A percentile compares a stretch with the other conserved stretches of the same genome.
Evolutionary conservation across 2,329 filamentous ascomycete species (phyloP).

Genomic region (Penicillium sp.): DNA sequence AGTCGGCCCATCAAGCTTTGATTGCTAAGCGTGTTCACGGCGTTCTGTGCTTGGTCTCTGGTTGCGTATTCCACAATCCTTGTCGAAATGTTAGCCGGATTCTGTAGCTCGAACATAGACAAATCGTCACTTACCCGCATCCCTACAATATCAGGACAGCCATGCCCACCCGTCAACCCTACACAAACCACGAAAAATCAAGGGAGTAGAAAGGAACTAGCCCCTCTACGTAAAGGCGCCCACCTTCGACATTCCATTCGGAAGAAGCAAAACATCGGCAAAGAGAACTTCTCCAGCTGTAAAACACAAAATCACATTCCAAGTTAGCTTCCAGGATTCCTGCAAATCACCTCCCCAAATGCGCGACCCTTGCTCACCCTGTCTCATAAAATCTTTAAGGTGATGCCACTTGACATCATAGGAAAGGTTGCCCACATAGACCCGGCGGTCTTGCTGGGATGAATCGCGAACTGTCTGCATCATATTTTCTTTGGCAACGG

Average conservation of each 20-base stretch:
- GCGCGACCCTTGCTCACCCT: slow-evolving; percentile 66
- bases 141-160: slow-evolving; percentile 92
- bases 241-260: slow-evolving; percentile 99
- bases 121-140: slow-evolving; percentile 80
- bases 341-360: slow-evolving; percentile 22
- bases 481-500: slow-evolving; percentile 86
- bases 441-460: slow-evolving; percentile 96
- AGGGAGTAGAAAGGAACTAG: slow-evolving; percentile 65
- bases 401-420: slow-evolving; percentile 99
- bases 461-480: slow-evolving; percentile 91
- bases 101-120: neutral
- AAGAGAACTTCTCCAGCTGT: slow-evolving; percentile 98
- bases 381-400: slow-evolving; percentile 99
- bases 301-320: slow-evolving; percentile 22
- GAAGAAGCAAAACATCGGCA: slow-evolving; percentile 98
- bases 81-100: slow-evolving; percentile 25
- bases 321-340: slow-evolving; percentile 15
- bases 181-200: slow-evolving; percentile 64
- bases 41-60: slow-evolving; percentile 96
- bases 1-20: slow-evolving; percentile 98
- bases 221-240: slow-evolving; percentile 87
- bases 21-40: slow-evolving; percentile 97
- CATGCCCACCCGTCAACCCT: slow-evolving; percentile 99
- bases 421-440: slow-evolving; percentile 98
- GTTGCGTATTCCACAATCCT: slow-evolving; percentile 99